A percentile compares a stretch with the other conserved stretches of the same genome.
phyloP scores from a whole-genome alignment of 495 filamentous ascomycete species.

The Daldinia bambusicola region DNA sequence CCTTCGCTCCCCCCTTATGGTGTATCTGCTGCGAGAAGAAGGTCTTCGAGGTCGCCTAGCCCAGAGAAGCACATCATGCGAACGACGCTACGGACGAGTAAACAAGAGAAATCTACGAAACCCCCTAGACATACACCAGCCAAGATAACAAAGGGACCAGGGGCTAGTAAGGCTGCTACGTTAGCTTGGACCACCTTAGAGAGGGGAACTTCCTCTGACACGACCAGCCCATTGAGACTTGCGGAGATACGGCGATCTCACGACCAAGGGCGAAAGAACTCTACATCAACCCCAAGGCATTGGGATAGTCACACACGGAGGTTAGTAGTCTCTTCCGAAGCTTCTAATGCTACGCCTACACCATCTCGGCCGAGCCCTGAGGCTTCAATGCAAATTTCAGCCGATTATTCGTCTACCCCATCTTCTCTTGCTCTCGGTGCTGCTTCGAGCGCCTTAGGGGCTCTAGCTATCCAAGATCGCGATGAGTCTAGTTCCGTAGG shows the following conservation, averaged over 20 bases:
- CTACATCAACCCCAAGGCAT: conserved; percentile 41
- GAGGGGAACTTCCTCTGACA: conserved; percentile 31
- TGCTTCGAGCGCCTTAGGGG: conserved; percentile 58
- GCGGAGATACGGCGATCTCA: conserved; percentile 30
- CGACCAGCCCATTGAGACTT: conserved; percentile 21
- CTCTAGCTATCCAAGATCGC: conserved; percentile 47
- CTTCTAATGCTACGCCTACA: conserved; percentile 36
- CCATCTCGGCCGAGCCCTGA: conserved; percentile 43
- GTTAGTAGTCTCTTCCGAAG: conserved; percentile 47
- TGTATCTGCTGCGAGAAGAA: conserved; percentile 49
- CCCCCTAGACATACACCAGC: conserved; percentile 52
- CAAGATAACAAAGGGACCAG: conserved; percentile 52
- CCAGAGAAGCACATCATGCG: conserved; percentile 87
- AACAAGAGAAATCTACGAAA: conserved; percentile 68
- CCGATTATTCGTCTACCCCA: conserved; percentile 42
- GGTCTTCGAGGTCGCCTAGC: conserved; percentile 72
- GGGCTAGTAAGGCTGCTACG: conserved; percentile 86
- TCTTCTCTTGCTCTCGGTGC: conserved; percentile 58
- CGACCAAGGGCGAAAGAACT: conserved; percentile 44
- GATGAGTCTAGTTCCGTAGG: conserved; percentile 24
- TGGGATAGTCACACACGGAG: conserved; percentile 61
- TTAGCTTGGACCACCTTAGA: conserved; percentile 76
- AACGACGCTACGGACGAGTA: conserved; percentile 77
- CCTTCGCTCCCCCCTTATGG: conserved; percentile 46
- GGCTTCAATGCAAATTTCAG: conserved; percentile 37